Evolutionary conservation across 306 rosid genomes (phyloP).

Genomic region (Vachellia collinsii): DNA sequence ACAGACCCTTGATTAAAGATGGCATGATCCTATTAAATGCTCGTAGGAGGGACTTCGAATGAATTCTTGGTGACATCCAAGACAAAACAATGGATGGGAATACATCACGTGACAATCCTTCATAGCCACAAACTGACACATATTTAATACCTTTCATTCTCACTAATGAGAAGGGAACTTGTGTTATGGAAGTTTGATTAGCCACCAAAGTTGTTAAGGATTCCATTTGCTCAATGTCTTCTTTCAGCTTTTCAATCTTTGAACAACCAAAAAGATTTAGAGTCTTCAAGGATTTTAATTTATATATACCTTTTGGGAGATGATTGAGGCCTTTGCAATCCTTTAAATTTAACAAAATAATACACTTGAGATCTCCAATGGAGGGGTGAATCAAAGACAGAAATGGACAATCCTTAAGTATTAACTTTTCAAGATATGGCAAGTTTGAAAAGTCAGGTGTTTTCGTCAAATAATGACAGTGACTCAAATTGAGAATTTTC

Average conservation of each 20-base stretch:
- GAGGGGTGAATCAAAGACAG: neutral
- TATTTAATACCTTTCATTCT: neutral
- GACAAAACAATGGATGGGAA: neutral
- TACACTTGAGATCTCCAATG: neutral
- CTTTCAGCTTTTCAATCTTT: neutral
- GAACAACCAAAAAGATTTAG: neutral
- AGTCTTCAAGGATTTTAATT: neutral
- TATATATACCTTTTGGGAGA: neutral
- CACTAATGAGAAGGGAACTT: neutral
- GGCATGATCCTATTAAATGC: neutral
- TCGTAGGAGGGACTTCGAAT: neutral
- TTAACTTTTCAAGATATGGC: neutral
- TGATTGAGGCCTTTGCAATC: neutral
- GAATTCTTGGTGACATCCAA: neutral
- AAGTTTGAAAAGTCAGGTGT: neutral
- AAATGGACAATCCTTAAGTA: neutral
- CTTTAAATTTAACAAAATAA: neutral
- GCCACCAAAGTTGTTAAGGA: neutral
- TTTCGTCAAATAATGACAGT: neutral
- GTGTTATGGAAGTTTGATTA: too few species aligned
- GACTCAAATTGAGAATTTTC: neutral
- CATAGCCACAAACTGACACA: neutral
- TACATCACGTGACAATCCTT: neutral
- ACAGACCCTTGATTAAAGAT: neutral
- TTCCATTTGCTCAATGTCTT: neutral